Evolutionary conservation across 805 yeast genomes (phyloP), one percentile per base, ranked within the genome.

Genomic region (Wickerhamiella musiphila): DNA sequence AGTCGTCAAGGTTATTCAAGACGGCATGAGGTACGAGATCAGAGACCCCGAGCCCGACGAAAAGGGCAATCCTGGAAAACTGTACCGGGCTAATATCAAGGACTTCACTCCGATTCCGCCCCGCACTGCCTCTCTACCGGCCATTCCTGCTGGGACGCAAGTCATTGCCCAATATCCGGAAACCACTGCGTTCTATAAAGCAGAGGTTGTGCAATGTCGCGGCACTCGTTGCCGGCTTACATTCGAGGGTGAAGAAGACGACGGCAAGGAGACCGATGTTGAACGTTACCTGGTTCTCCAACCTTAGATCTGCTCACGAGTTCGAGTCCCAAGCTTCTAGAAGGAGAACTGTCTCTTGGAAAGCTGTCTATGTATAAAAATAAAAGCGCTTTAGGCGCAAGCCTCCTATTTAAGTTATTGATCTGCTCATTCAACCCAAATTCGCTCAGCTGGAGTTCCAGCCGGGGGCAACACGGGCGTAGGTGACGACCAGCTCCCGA

Each of bases 1-100:
- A 47, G 93, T 90, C 11, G 67, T 74, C 18, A 72, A 69, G 42
- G 71, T 86, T 3, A 54, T 71, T n/a, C 69, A 70, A 1, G 93
- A 81, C 42, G 86, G 90, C 1, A 58, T 61, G 2, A 64, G 69
- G 36, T 83, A 75, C 50, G 96, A 90, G 54, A 84, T 90, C n/a
- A 70, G 81, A 44, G 98, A 90, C 52, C 94, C 96, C 0, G 98
- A 90, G 47, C 96, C 98, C 0, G 98, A 90, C 48, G 96, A 86
- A 46, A 67, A 73, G 43, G 79, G 78, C 40, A 81, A 84, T 35
- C 78, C 84, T 4, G 94, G 94, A 2, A 86, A 76, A 45, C 62
- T 78, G 1, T 90, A 75, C 56, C 77, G 74, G 45, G 83, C 94
- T 7, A 73, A 68, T 14, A 71, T 78, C 65, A 76, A 75, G 47